phyloP scores from a whole-genome alignment of 2,329 filamentous ascomycete species.

The Cytospora mali region DNA sequence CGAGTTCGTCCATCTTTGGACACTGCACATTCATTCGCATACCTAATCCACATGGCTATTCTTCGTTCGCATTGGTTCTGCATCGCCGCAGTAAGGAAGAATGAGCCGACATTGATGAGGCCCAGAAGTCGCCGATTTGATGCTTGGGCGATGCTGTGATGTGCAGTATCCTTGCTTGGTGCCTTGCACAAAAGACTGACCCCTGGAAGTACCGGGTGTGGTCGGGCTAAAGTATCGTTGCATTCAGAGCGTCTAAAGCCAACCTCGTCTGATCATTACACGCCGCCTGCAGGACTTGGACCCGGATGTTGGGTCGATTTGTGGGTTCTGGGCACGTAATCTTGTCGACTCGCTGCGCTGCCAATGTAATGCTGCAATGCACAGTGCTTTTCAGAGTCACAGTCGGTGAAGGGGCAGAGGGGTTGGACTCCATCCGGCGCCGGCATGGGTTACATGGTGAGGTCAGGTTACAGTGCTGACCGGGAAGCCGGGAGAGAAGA shows the following conservation, averaged over 20 bases:
- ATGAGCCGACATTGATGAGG: neutral
- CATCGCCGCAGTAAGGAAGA: neutral
- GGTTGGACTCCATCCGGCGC: neutral
- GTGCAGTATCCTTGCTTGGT: neutral
- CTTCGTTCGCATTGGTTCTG: neutral
- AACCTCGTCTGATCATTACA: slow-evolving; percentile 12
- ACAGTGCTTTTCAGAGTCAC: slow-evolving; percentile 19
- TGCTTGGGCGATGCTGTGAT: neutral
- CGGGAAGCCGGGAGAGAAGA: neutral
- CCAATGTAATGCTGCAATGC: slow-evolving; percentile 27
- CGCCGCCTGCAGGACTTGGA: slow-evolving; percentile 8
- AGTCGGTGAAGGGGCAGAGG: neutral
- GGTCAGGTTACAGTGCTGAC: slow-evolving; percentile 19
- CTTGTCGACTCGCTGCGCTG: slow-evolving; percentile 20
- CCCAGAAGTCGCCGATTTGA: neutral
- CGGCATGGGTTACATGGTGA: neutral
- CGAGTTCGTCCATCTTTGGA: neutral
- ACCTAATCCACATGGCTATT: neutral
- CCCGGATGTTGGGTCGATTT: neutral
- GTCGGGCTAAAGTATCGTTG: slow-evolving; percentile 9
- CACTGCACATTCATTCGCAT: neutral
- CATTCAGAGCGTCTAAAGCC: slow-evolving; percentile 4
- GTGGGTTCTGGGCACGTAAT: slow-evolving; percentile 12
- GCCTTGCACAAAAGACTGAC: neutral
- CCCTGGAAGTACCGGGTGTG: neutral